phyloP scores from a whole-genome alignment of 192 early-diverging fungal genomes.

The Coemansia sp. region DNA sequence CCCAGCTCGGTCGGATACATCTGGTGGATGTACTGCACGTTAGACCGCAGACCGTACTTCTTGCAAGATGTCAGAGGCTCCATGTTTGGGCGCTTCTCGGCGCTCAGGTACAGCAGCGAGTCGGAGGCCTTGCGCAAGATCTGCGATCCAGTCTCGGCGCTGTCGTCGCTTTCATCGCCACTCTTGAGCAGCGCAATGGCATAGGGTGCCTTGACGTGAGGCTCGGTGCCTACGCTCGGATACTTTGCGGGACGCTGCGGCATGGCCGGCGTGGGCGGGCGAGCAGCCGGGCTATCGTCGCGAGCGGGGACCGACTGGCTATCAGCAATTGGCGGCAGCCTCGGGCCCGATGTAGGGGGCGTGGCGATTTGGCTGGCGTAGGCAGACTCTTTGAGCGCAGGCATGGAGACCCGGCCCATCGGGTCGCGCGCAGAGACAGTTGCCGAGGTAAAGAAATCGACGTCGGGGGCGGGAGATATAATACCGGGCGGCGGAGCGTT shows the following conservation, averaged over 20 bases:
- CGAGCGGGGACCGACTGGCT: slow-evolving; percentile 3
- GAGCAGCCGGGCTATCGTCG: background rate
- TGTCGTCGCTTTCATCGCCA: background rate
- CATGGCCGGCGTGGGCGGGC: slow-evolving; percentile 7
- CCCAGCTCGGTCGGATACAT: slow-evolving; percentile 16
- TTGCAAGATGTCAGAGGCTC: slow-evolving; percentile 46
- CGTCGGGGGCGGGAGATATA: slow-evolving; percentile 10
- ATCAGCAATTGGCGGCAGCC: slow-evolving; percentile 5
- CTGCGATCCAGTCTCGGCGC: slow-evolving; percentile 20
- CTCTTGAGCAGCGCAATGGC: slow-evolving; percentile 1
- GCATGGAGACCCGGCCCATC: slow-evolving; percentile 46
- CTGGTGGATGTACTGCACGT: slow-evolving; percentile 39
- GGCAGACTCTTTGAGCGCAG: slow-evolving; percentile 28
- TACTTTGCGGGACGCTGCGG: slow-evolving; percentile 25
- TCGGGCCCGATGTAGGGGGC: slow-evolving; percentile 22
- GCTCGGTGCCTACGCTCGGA: slow-evolving; percentile 21
- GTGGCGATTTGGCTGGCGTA: slow-evolving; percentile 12
- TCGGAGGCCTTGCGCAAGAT: slow-evolving; percentile 46
- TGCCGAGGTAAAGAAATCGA: background rate
- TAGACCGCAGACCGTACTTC: slow-evolving; percentile 45
- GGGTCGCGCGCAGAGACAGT: slow-evolving; percentile 4
- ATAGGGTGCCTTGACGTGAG: slow-evolving; percentile 1
- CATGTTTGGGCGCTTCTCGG: slow-evolving; percentile 44
- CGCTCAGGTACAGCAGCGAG: slow-evolving; percentile 39
- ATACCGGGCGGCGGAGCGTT: slow-evolving; percentile 7